Evolutionary conservation across 345 rosid species (phyloP), one percentile per base, ranked within the genome.

Genomic region (Gossypium rotundifolium): DNA sequence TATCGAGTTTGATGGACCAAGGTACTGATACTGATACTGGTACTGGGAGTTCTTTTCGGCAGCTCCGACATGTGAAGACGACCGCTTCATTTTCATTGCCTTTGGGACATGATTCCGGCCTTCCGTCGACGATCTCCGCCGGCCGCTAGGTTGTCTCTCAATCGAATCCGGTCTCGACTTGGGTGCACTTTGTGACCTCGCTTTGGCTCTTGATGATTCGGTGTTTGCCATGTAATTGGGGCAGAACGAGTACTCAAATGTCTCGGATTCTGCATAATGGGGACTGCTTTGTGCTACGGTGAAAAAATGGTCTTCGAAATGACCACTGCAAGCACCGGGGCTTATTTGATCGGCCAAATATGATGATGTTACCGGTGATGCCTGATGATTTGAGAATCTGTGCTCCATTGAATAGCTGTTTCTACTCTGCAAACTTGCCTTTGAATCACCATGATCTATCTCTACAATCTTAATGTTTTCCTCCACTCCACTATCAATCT

Each of bases 151-250:
- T 71, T 85, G 98, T 85, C 90, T 84, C 79, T 94, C 98, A 16
- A 77, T 84, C 51, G 87, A 75, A 29, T 90, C 96, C 0, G 90
- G 88, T 80, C 98, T 87, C 52, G 87, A 89, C 75, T 88, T 90
- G 0, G 97, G 97, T 0, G 92, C 96, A 65, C 97, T 92, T 18
- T 90, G 97, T 61, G 97, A 92, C 53, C 96, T 78, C 45, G 82
- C 88, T 70, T 90, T 92, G 40, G 93, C 96, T 74, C 86, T 83
- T 20, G 96, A 92, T 65, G 96, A 88, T 75, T 90, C 84, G 13
- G 96, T 92, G 77, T 90, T 92, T 0, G 97, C 89, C 97, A 92
- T 92, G 88, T 95, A 95, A 46, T 77, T 92, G 5, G 98, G 98
- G 79, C 62, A 88, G 2, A 82, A n/a, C 0, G 82, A 77, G 76